phyloP scores from a whole-genome alignment of 331 rosid species.

The Phaseolus coccineus region DNA sequence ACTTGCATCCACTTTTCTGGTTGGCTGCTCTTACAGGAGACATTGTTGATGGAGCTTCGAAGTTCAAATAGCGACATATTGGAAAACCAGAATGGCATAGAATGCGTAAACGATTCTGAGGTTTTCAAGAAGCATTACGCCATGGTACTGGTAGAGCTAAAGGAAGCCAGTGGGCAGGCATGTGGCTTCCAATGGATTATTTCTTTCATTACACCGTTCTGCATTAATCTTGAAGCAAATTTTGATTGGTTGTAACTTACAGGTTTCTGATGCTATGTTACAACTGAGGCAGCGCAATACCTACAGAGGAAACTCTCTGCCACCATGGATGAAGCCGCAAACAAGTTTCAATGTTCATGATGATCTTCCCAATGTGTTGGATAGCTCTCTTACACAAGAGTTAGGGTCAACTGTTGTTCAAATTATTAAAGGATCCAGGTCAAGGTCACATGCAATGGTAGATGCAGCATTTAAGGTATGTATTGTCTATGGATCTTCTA shows the following conservation, averaged over 20 bases:
- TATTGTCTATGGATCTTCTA: conserved; percentile 14
- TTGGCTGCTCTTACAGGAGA: conserved; percentile 56
- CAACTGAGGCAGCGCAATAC: conserved; percentile 76
- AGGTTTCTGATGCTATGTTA: conserved; percentile 75
- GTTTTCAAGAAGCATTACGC: conserved; percentile 78
- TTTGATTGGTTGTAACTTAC: conserved; percentile 46
- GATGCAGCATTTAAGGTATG: conserved; percentile 83
- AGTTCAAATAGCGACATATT: conserved; percentile 58
- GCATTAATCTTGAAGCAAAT: conserved; percentile 34
- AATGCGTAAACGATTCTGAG: conserved; percentile 64
- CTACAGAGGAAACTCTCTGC: conserved; percentile 57
- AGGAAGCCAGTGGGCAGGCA: conserved; percentile 95
- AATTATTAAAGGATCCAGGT: conserved; percentile 67
- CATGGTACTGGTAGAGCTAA: conserved; percentile 85
- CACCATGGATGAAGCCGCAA: conserved; percentile 60
- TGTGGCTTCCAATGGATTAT: conserved; percentile 76
- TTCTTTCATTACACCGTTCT: conserved; percentile 30
- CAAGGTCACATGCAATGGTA: conserved; percentile 72
- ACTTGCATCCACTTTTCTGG: conserved; percentile 27
- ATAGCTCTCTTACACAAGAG: conserved; percentile 60
- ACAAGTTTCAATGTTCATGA: conserved; percentile 50
- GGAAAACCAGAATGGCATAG: conserved; percentile 69
- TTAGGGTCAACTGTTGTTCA: conserved; percentile 64
- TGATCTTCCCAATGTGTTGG: conserved; percentile 52
- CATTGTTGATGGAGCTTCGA: conserved; percentile 67